Percentiles rank a stretch among this genome's conserved stretches.
Evolutionary conservation across 2,329 filamentous ascomycete genomes (phyloP).

Genomic region (Chalara sp.): DNA sequence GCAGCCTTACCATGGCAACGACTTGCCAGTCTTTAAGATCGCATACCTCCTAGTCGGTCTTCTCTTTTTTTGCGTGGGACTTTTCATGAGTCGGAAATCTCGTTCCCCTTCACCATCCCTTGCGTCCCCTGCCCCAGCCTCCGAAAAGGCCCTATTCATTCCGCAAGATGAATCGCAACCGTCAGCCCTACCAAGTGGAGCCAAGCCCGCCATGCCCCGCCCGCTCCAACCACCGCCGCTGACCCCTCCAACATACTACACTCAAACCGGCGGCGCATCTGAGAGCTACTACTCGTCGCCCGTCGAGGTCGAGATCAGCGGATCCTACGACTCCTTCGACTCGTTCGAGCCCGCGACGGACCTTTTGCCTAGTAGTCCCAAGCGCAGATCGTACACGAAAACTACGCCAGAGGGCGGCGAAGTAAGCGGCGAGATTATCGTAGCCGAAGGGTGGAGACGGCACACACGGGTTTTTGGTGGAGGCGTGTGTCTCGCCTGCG

Average conservation of each 20-base stretch:
- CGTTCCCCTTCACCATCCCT: too few relatives aligned
- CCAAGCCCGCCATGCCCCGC: background rate
- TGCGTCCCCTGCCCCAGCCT: too few relatives aligned
- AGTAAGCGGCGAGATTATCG: conserved; percentile 19
- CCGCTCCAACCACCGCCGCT: background rate
- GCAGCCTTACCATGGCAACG: too few relatives aligned
- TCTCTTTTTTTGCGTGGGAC: too few relatives aligned
- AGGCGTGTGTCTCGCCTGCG: conserved; percentile 23
- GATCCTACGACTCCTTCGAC: background rate
- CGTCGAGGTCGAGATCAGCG: background rate
- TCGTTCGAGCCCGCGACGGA: background rate
- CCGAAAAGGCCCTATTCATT: too few relatives aligned
- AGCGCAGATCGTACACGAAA: conserved; percentile 15
- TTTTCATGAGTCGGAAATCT: too few relatives aligned
- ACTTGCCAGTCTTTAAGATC: too few relatives aligned
- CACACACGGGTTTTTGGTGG: conserved; percentile 26
- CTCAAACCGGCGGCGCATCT: background rate
- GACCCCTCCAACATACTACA: background rate
- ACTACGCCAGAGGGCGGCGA: background rate
- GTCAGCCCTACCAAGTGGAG: too few relatives aligned
- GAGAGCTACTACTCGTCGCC: background rate
- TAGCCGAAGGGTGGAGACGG: conserved; percentile 20
- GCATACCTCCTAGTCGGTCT: too few relatives aligned
- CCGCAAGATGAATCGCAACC: too few relatives aligned
- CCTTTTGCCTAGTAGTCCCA: background rate